A percentile compares a stretch with the other conserved stretches of the same genome.
phyloP scores from a whole-genome alignment of 2,329 filamentous ascomycete species.

The Fonsecaea pugnacius region DNA sequence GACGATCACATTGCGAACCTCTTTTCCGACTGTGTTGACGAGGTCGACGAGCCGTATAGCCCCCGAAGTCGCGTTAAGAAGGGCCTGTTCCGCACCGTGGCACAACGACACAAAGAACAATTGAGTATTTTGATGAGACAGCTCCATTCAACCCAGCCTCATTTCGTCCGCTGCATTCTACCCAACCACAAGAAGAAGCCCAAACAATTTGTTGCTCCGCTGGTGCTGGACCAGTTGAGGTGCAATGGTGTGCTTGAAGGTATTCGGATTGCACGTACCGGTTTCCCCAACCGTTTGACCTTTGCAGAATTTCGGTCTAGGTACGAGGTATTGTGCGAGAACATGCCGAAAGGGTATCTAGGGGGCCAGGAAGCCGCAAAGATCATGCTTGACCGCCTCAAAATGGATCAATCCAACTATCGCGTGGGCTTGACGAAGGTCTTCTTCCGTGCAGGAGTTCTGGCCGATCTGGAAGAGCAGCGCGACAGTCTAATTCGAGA shows the following conservation, averaged over 20 bases:
- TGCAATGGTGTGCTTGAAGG: conserved; percentile 99
- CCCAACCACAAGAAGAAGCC: conserved; percentile 98
- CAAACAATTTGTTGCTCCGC: conserved; percentile 85
- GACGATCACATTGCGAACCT: conserved; percentile 82
- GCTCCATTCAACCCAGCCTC: conserved; percentile 92
- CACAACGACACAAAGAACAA: conserved; percentile 96
- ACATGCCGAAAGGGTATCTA: conserved; percentile 86
- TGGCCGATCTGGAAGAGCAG: conserved; percentile 95
- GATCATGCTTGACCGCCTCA: conserved; percentile 86
- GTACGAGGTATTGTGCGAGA: conserved; percentile 89
- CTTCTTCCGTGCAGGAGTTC: conserved; percentile 93
- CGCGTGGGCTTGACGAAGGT: conserved; percentile 96
- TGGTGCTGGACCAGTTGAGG: conserved; percentile 96
- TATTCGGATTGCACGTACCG: conserved; percentile 93
- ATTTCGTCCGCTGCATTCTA: conserved; percentile 96
- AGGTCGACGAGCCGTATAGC: conserved; percentile 72
- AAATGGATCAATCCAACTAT: conserved; percentile 82
- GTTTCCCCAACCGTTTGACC: conserved; percentile 89
- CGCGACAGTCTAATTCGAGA: conserved; percentile 89
- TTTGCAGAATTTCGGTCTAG: conserved; percentile 94
- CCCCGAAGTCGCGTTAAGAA: conserved; percentile 87
- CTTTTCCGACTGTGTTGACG: conserved; percentile 85
- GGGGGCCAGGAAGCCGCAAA: conserved; percentile 85
- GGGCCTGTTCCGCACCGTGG: conserved; percentile 93
- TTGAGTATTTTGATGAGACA: conserved; percentile 95